These are phyloP conservation scores for Bretziella fagacearum DNA, from an alignment of 2,329 filamentous ascomycete genomes.

Conservation along the genomic window DNA sequence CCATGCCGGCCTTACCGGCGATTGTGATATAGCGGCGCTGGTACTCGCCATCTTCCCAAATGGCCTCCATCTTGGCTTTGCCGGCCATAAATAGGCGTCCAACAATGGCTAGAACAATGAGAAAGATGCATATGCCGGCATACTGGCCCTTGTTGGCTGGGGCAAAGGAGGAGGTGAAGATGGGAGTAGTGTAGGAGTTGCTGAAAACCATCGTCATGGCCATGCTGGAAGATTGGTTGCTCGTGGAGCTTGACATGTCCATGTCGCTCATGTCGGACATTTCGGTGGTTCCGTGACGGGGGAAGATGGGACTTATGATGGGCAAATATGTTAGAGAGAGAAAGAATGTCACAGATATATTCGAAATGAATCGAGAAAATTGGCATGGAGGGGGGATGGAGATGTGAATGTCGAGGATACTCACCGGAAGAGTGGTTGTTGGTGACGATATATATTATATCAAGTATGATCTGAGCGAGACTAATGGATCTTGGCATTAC, in stretches of 20 bases:
- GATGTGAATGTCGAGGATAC: background rate
- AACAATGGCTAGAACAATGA: slow-evolving; percentile 56
- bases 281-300: slow-evolving; percentile 6
- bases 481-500: too few relatives aligned
- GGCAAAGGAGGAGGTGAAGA: slow-evolving; percentile 53
- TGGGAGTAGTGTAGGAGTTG: slow-evolving; percentile 30
- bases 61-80: slow-evolving; percentile 44
- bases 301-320: slow-evolving; percentile 6
- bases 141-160: slow-evolving; percentile 55
- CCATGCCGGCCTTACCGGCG: slow-evolving; percentile 41
- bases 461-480: too few relatives aligned
- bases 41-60: slow-evolving; percentile 55
- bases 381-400: background rate
- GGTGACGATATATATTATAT: too few relatives aligned
- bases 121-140: slow-evolving; percentile 81
- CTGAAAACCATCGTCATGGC: slow-evolving; percentile 44
- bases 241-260: slow-evolving; percentile 8
- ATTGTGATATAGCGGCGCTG: slow-evolving; percentile 63
- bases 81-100: slow-evolving; percentile 56
- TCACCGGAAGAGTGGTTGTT: too few relatives aligned
- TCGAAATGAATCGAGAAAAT: background rate
- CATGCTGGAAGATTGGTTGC: background rate
- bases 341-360: background rate
- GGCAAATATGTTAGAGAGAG: background rate
- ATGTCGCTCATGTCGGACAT: slow-evolving; percentile 9